Percentiles rank a stretch among this genome's conserved stretches.
Evolutionary conservation across 192 early-diverging fungal species (phyloP).

Genomic region (Obelidium mucronatum): DNA sequence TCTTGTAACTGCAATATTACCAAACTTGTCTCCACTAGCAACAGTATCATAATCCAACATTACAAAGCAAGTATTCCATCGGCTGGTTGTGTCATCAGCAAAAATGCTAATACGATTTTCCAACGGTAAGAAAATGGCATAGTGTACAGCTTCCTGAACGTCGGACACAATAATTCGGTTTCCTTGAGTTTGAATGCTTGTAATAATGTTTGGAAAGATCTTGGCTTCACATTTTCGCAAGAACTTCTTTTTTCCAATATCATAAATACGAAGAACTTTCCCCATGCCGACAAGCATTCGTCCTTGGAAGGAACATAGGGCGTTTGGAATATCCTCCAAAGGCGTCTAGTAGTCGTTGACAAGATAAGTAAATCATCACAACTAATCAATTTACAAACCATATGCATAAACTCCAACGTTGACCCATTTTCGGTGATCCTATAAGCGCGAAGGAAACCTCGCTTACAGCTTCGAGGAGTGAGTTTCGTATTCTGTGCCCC

Average conservation of each 20-base stretch:
- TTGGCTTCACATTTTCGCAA: conserved; percentile 89
- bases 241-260: conserved; percentile 88
- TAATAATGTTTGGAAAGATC: conserved; percentile 78
- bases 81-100: conserved; percentile 90
- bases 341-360: too few species aligned
- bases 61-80: conserved; percentile 80
- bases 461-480: conserved; percentile 70
- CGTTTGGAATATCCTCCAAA: conserved; percentile 84
- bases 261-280: conserved; percentile 88
- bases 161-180: conserved; percentile 87
- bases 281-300: conserved; percentile 89
- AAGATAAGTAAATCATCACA: conserved; percentile 12
- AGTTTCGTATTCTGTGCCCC: conserved; percentile 75
- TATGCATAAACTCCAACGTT: conserved; percentile 81
- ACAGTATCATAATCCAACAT: conserved; percentile 95
- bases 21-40: conserved; percentile 96
- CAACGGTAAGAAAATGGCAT: conserved; percentile 71
- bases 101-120: conserved; percentile 89
- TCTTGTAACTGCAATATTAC: conserved; percentile 85
- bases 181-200: conserved; percentile 78
- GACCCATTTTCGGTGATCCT: conserved; percentile 70
- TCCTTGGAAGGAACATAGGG: conserved; percentile 86
- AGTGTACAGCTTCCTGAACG: conserved; percentile 86
- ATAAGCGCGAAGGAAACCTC: conserved; percentile 79
- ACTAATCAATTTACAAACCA: conserved; percentile 35